Evolutionary conservation across 768 basidiomycete genomes (phyloP), one percentile per base, ranked within the genome.

Genomic region (Saitozyma sp.): DNA sequence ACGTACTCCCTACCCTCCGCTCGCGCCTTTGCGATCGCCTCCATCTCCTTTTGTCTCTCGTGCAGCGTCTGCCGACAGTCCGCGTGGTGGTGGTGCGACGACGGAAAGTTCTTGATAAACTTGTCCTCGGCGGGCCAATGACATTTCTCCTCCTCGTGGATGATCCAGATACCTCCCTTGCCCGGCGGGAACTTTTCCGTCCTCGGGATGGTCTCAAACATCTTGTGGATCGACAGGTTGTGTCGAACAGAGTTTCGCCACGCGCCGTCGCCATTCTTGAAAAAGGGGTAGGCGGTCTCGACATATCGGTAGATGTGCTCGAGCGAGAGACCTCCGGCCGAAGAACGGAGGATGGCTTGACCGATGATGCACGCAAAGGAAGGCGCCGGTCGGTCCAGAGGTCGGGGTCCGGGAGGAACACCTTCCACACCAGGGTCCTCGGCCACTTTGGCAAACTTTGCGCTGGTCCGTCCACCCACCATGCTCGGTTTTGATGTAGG

Each of bases 161-260:
- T 76, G 46, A 74, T 65, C 75, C 75, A 76, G 43, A 76, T 73
- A 49, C 72, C 72, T 9, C 75, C 75, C 50, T 76, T 76, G 43
- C 75, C 75, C 8, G 72, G 64, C 13, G 75, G 72, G 61, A 64
- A 66, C 13, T 58, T 54, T 38, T 77, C 66, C 7, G 69, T 74
- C 19, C 92, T 83, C 3, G 87, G 85, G 0, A 89, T 79, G 63
- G 95, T 96, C 65, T 91, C 86, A 79, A 96, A 97, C 70, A 89
- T 89, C 43, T 89, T 86, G 50, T 94, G 95, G 3, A 93, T 91
- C 66, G 90, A 92, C 29, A 98, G 84, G 53, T 94, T 93, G 79
- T 98, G 94, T n/a, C 95, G 86, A 63, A 98, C 92, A 59, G 92
- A 94, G 79, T 96, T 96, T 87, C 94, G 93, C 95, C 95, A 98